Evolutionary conservation across 495 filamentous ascomycete species (phyloP).

Genomic region (Daldinia concentrica): DNA sequence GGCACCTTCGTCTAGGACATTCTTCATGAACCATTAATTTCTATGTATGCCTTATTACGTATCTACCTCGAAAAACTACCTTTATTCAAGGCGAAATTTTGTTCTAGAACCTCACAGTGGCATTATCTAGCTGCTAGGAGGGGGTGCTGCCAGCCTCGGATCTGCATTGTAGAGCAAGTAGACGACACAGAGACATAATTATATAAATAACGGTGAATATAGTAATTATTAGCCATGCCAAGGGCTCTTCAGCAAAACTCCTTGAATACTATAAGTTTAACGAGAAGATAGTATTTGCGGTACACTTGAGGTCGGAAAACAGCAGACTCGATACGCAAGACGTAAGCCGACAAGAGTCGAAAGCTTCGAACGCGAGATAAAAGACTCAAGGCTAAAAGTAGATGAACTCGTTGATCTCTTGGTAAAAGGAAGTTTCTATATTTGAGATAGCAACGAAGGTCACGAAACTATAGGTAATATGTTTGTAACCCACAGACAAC

Average conservation of each 20-base stretch:
- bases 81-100: neutral
- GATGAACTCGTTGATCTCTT: neutral
- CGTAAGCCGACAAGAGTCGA: neutral
- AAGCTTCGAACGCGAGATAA: neutral
- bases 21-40: neutral
- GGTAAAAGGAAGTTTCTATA: too few species aligned
- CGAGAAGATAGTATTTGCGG: neutral
- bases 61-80: neutral
- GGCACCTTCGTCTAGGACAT: neutral
- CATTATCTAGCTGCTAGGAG: neutral
- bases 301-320: neutral
- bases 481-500: neutral
- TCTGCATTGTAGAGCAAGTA: neutral
- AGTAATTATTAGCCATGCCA: neutral
- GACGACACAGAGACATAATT: neutral
- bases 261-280: neutral
- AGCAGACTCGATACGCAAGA: neutral
- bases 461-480: neutral
- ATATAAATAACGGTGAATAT: neutral
- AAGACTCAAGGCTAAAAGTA: neutral
- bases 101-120: neutral
- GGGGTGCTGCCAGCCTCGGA: neutral
- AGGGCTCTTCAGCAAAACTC: neutral
- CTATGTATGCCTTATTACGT: neutral
- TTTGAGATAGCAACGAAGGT: too few species aligned